Conservation (phyloP, 2,329 filamentous ascomycete species). For the Pestalotiopsis sp. region DNA sequence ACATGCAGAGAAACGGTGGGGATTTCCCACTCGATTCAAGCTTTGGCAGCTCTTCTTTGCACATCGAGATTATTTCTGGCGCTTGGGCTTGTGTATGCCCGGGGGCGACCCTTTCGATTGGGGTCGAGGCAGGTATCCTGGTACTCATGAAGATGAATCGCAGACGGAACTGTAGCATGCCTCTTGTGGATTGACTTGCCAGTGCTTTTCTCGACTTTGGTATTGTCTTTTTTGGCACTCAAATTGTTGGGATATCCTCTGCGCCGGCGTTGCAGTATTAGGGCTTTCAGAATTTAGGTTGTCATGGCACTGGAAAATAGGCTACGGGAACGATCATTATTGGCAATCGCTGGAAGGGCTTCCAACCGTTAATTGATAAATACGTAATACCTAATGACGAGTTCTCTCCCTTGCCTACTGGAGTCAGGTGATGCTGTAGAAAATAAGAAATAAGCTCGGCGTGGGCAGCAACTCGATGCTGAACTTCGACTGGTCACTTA, state of each 20-base stretch:
- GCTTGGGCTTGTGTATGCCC: conserved; percentile 85
- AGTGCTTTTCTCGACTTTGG: not conserved
- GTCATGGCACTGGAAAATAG: no score
- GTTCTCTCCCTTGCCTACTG: no score
- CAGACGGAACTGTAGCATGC: conserved; percentile 32
- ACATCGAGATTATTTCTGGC: conserved; percentile 96
- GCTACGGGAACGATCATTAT: no score
- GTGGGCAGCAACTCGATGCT: no score
- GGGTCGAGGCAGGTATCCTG: conserved; percentile 52
- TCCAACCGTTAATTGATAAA: no score
- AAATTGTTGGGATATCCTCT: not conserved
- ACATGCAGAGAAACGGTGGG: conserved; percentile 49
- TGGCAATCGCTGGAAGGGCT: no score
- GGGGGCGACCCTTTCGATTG: conserved; percentile 72
- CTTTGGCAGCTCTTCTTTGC: conserved; percentile 94
- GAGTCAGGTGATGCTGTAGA: no score
- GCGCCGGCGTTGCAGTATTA: not conserved
- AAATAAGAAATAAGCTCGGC: no score
- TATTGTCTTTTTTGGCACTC: not conserved
- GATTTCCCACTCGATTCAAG: conserved; percentile 61
- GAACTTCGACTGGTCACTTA: no score
- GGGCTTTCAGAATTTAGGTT: no score
- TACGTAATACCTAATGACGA: no score
- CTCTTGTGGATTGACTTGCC: not conserved
- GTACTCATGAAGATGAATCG: conserved; percentile 30